Base-by-base conservation (phyloP, 352 stramenopile genomes). In the Aphanomyces euteiches region DNA sequence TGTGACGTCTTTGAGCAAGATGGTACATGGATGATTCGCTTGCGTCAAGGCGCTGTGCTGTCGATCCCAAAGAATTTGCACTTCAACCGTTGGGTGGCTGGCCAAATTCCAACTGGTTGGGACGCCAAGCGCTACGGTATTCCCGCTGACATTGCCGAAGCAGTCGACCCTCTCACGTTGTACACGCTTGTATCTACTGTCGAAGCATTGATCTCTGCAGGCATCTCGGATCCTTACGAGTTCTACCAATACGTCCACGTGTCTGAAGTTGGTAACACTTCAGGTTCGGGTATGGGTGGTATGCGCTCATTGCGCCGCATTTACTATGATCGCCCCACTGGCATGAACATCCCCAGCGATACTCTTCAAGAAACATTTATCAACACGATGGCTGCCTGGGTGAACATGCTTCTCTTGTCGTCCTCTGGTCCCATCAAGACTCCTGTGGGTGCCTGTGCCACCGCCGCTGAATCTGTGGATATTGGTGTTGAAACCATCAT, bases 171-270 rank as follows among this genome's bases (percentile, higher is more conserved):
- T 2, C 78, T 91, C 36, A 93, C 88, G 15, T 67, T 96, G 40
- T 96, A 87, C 69, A 80, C 79, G 12, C 65, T 96, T 3, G 79
- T 78, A 10, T 89, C 87, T 0, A 93, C 87, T 0, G 88, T 91
- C 74, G 89, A 96, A 39, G 79, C 89, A 5, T 84, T 96, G n/a
- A 79, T 95, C 12, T 69, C 75, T 4, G 82, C 84, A 7, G 88
- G 89, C 74, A 73, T 96, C 71, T 93, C 87, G 2, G 88, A 96
- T 54, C 89, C 89, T 60, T 96, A 96, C 74, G 88, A 96, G 79
- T 92, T 96, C 64, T 96, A 96, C 77, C 80, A 95, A 74, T 96
- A 96, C 73, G 85, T 95, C 13, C 89, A 96, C 75, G 89, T 96
- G 1, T 92, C 84, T 34, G 86, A 94, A 69, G 73, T 96, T 38